Conservation (phyloP, 2,329 filamentous ascomycete species). For the Sclerotinia sclerotiorum region DNA sequence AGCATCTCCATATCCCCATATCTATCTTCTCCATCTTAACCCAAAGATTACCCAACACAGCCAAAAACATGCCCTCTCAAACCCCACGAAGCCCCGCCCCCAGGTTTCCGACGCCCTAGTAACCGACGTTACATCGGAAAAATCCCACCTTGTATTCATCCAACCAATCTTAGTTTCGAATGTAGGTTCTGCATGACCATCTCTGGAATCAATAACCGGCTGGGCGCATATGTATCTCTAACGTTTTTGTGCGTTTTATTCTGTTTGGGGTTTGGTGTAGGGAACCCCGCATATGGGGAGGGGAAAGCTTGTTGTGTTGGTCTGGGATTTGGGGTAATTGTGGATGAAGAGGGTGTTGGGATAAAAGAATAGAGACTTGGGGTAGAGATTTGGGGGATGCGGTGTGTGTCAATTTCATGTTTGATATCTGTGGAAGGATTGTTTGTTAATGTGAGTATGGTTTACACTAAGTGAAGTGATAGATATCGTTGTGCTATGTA, state of each 20-base stretch:
- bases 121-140: not conserved
- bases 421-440: not conserved
- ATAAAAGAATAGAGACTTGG: not conserved
- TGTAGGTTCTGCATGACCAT: not conserved
- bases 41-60: constrained; percentile 6
- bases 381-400: not conserved
- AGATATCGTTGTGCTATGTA: not conserved
- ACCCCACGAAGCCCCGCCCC: not conserved
- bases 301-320: not conserved
- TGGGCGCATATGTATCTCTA: not conserved
- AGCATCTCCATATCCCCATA: not conserved
- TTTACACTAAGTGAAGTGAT: not conserved
- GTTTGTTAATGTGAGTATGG: not conserved
- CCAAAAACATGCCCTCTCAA: not conserved
- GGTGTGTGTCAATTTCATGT: not conserved
- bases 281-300: constrained; percentile 8
- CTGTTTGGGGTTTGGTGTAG: constrained; percentile 8
- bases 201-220: not conserved
- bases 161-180: not conserved
- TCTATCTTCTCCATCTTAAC: not conserved
- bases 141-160: not conserved
- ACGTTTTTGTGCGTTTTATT: not conserved
- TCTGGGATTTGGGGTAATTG: not conserved
- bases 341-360: not conserved
- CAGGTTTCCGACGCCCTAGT: not conserved